Percentiles rank a stretch among this genome's conserved stretches.
Evolutionary conservation across 371 early-diverging fungal species (phyloP).

Genomic region (Mucor indicus): DNA sequence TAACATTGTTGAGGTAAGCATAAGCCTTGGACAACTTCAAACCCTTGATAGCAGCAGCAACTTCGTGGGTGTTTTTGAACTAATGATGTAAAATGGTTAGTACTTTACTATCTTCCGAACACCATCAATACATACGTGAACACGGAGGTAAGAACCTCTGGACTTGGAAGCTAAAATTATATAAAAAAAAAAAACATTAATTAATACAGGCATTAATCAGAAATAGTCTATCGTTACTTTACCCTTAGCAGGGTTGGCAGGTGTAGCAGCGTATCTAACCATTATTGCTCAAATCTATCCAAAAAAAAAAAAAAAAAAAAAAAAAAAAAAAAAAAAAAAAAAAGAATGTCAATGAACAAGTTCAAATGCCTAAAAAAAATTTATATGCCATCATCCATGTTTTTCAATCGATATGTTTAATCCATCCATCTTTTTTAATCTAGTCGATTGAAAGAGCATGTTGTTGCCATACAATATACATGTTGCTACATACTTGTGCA

Average conservation of each 20-base stretch:
- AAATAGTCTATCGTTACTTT: slow-evolving; percentile 7
- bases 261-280: slow-evolving; percentile 62
- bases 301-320: neutral
- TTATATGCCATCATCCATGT: neutral
- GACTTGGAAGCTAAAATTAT: slow-evolving; percentile 27
- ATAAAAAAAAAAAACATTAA: neutral
- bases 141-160: slow-evolving; percentile 41
- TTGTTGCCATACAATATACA: neutral
- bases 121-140: slow-evolving; percentile 24
- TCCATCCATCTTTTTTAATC: neutral
- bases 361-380: neutral
- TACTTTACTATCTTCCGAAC: neutral
- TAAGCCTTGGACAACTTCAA: slow-evolving; percentile 94
- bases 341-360: neutral
- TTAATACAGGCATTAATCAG: too few relatives aligned
- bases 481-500: slow-evolving; percentile 19
- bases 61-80: slow-evolving; percentile 98
- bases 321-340: neutral
- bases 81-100: slow-evolving; percentile 5
- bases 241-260: slow-evolving; percentile 54
- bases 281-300: slow-evolving; percentile 34
- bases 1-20: slow-evolving; percentile 93
- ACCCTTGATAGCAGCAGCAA: slow-evolving; percentile 94
- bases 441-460: neutral
- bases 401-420: too few relatives aligned